Conservation (phyloP, 768 basidiomycete species). For the Boletus barrowsii region DNA sequence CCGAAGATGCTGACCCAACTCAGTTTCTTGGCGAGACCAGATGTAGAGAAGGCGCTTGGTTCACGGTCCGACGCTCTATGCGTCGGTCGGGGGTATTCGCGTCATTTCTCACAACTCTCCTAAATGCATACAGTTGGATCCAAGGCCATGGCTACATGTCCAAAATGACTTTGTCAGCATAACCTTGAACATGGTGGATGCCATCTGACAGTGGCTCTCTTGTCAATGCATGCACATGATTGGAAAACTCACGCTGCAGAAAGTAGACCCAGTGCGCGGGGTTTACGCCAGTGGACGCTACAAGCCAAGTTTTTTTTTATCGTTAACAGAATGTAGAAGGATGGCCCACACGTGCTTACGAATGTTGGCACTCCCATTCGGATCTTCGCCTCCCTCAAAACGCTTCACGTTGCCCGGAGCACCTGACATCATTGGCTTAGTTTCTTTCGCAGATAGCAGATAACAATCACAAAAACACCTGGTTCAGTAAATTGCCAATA, state of each 20-base stretch:
- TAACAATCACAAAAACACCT: slow-evolving; percentile 16
- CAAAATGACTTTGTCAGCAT: slow-evolving; percentile 5
- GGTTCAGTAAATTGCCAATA: slow-evolving; percentile 52
- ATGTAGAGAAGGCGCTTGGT: neutral
- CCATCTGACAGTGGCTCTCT: neutral
- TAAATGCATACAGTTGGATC: slow-evolving; percentile 33
- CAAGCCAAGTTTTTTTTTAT: neutral
- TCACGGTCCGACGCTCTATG: neutral
- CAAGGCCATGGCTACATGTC: slow-evolving; percentile 27
- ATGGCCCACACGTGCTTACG: slow-evolving; percentile 29
- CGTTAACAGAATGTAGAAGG: neutral
- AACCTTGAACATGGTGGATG: neutral
- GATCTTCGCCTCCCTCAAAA: slow-evolving; percentile 45
- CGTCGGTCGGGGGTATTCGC: neutral
- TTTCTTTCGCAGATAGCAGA: neutral
- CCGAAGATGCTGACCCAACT: neutral
- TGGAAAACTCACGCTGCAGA: slow-evolving; percentile 36
- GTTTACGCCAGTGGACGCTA: slow-evolving; percentile 48
- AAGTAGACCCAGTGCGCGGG: slow-evolving; percentile 47
- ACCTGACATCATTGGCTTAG: slow-evolving; percentile 13
- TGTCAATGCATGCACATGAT: neutral
- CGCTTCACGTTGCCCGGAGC: slow-evolving; percentile 37
- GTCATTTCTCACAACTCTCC: neutral
- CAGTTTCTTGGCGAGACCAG: neutral
- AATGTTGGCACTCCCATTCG: slow-evolving; percentile 45